Base-by-base conservation (phyloP, 1,284 basidiomycete species). In the Sanghuangporus sanghuang region DNA sequence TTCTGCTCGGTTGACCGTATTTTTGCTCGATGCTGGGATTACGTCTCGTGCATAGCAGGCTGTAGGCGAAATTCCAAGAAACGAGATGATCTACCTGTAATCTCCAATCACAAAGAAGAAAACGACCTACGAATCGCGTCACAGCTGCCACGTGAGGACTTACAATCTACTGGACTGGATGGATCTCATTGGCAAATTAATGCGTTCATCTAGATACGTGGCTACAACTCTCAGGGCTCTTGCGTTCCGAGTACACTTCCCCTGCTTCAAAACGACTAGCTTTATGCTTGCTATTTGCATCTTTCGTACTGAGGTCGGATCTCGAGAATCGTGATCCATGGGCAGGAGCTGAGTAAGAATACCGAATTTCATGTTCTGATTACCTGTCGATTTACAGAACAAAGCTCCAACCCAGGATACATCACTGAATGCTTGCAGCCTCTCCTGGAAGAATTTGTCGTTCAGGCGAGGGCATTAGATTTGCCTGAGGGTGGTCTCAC, bases 1-100 rank as follows among this genome's bases (percentile, higher is more conserved):
- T 73, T 85, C 56, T 87, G 82, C 69, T 89, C 85, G 85, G 81
- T 84, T 6, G 88, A 91, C 64, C 72, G 79, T 52, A 64, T 89
- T 21, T 71, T 91, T n/a, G 78, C 79, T 4, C 83, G 78, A 67
- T 70, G 90, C 4, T 77, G 79, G 18, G 74, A 79, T 39, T 74
- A 78, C 9, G 70, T 76, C n/a, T 64, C 76, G 3, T 60, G 70
- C 6, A 52, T 82, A 35, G 74, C 79, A 2, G 71, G 73, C 1
- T 77, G 77, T 3, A 67, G 73, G 27, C 66, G 68, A 23, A 57
- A 42, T 8, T 27, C 59, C 21, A 61, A 68, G 39, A 53, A 63
- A 8, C 52, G 65, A 4, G 62, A 68, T 16, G 49, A 65, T 3
- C 69, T 75, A 6, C 66, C 73, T 16, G 72, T 70, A 57, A 69